These are phyloP conservation scores for Hyaloscypha bicolor DNA, from an alignment of 495 filamentous ascomycete species.

Conservation along the genomic window DNA sequence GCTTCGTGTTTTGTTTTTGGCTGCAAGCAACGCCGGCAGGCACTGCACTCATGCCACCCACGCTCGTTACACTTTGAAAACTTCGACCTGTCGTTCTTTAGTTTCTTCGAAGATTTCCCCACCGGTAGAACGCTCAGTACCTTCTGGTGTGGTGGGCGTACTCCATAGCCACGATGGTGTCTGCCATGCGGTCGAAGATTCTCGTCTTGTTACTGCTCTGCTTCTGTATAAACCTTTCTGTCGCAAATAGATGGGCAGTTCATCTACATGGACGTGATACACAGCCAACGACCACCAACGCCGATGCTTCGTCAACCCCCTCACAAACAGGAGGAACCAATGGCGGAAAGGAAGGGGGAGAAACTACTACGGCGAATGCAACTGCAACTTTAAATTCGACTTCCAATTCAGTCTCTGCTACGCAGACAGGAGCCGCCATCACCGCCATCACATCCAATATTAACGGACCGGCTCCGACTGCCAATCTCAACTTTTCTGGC, in stretches of 20 bases:
- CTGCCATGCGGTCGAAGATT: slow-evolving; percentile 19
- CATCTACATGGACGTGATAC: slow-evolving; percentile 20
- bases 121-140: slow-evolving; percentile 10
- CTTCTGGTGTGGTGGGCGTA: slow-evolving; percentile 12
- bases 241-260: slow-evolving; percentile 18
- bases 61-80: slow-evolving; percentile 24
- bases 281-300: neutral
- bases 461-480: slow-evolving; percentile 21
- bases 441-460: slow-evolving; percentile 25
- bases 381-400: slow-evolving; percentile 2
- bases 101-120: slow-evolving; percentile 9
- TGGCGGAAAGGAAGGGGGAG: slow-evolving; percentile 13
- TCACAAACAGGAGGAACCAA: slow-evolving; percentile 3
- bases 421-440: slow-evolving; percentile 8
- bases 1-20: slow-evolving; percentile 21
- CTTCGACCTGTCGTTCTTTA: slow-evolving; percentile 24
- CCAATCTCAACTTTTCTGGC: slow-evolving; percentile 14
- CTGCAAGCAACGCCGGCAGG: slow-evolving; percentile 22
- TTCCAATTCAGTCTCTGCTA: slow-evolving; percentile 9
- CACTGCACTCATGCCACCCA: slow-evolving; percentile 24
- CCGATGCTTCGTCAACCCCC: slow-evolving; percentile 14
- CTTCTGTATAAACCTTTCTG: slow-evolving; percentile 29
- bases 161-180: slow-evolving; percentile 19
- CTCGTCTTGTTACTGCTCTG: slow-evolving; percentile 24
- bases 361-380: neutral